These are phyloP conservation scores for Boletus coccyginus DNA, from an alignment of 768 basidiomycete species.

Conservation along the genomic window DNA sequence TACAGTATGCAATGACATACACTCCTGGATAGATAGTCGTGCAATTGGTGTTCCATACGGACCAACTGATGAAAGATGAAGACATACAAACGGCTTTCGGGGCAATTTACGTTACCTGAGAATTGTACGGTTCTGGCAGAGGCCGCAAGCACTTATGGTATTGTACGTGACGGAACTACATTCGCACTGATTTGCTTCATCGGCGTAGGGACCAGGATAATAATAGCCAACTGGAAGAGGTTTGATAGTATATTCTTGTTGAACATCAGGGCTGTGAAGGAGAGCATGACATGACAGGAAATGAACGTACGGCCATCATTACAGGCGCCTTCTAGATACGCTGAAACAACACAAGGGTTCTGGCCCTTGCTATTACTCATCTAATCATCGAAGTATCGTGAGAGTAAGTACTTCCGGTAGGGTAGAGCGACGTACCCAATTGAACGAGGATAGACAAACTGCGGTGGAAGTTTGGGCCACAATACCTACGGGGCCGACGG, in stretches of 20 bases:
- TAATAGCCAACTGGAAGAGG: slow-evolving; percentile 33
- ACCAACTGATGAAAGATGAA: slow-evolving; percentile 41
- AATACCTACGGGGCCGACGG: slow-evolving; percentile 8
- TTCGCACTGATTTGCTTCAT: slow-evolving; percentile 37
- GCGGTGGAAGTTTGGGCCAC: slow-evolving; percentile 25
- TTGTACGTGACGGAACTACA: slow-evolving; percentile 59
- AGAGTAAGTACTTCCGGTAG: background rate
- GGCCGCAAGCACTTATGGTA: slow-evolving; percentile 53
- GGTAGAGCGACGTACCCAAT: slow-evolving; percentile 25
- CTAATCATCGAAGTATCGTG: slow-evolving; percentile 8
- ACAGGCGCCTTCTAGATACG: slow-evolving; percentile 43
- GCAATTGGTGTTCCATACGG: slow-evolving; percentile 49
- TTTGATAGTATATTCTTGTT: slow-evolving; percentile 38
- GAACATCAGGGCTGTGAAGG: slow-evolving; percentile 3
- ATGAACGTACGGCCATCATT: slow-evolving; percentile 38
- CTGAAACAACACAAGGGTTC: slow-evolving; percentile 46
- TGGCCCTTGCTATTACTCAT: slow-evolving; percentile 44
- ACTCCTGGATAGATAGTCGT: slow-evolving; percentile 32
- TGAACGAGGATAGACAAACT: slow-evolving; percentile 18
- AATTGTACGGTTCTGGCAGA: slow-evolving; percentile 48
- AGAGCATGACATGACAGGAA: slow-evolving; percentile 1
- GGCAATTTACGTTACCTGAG: slow-evolving; percentile 28
- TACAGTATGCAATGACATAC: slow-evolving; percentile 9
- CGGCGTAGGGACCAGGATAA: slow-evolving; percentile 33
- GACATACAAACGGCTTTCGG: background rate